A percentile compares a stretch with the other conserved stretches of the same genome.
phyloP scores from a whole-genome alignment of 1,139 yeast species.

The Diutina rugosa region DNA sequence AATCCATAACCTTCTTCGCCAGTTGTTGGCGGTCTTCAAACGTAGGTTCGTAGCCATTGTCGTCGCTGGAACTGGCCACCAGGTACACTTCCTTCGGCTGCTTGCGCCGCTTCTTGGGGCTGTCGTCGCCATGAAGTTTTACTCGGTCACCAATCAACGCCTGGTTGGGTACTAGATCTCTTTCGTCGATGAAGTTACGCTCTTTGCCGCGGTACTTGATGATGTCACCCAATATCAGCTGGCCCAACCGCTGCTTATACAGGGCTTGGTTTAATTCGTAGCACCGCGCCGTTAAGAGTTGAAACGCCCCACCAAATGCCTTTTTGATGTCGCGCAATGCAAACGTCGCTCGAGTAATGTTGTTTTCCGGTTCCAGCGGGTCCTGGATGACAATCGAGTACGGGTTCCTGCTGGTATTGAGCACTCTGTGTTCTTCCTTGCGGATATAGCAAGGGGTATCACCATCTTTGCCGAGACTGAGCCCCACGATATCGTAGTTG shows the following conservation, averaged over 20 bases:
- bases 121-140: constrained; percentile 4
- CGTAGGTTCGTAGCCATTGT: neutral
- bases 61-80: neutral
- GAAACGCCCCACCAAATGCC: constrained; percentile 89
- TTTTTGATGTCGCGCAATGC: constrained; percentile 71
- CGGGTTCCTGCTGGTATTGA: constrained; percentile 41
- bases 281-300: constrained; percentile 61
- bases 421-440: constrained; percentile 40
- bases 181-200: constrained; percentile 72
- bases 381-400: constrained; percentile 77
- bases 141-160: constrained; percentile 24
- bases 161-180: constrained; percentile 48
- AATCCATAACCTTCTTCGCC: neutral
- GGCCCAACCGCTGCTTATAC: constrained; percentile 56
- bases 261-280: constrained; percentile 45
- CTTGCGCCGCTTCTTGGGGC: constrained; percentile 5
- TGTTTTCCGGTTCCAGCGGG: constrained; percentile 74
- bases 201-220: constrained; percentile 64
- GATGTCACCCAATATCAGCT: constrained; percentile 70
- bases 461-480: constrained; percentile 42
- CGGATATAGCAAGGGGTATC: constrained; percentile 40
- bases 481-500: constrained; percentile 69
- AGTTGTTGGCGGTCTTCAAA: neutral
- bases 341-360: constrained; percentile 77
- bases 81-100: constrained; percentile 3